Conservation (phyloP, 176 grass and related monocot genomes). For the Ampelocalamus luodianensis region DNA sequence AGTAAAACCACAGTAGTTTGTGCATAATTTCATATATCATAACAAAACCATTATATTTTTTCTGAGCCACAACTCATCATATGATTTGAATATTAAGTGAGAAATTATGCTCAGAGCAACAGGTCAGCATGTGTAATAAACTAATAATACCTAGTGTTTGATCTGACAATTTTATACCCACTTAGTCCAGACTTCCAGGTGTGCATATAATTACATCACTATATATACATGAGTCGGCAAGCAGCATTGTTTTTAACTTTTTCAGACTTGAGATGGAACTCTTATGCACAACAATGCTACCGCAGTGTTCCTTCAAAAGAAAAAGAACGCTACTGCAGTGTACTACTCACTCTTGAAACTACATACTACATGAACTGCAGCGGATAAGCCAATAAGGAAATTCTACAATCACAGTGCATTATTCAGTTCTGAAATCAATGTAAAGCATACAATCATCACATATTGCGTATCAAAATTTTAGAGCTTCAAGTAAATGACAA, state of each 20-base stretch:
- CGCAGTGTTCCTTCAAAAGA: no score
- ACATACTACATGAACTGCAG: no score
- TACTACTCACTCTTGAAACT: no score
- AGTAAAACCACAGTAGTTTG: background rate
- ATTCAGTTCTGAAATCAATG: background rate
- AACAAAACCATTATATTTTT: background rate
- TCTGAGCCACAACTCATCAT: background rate
- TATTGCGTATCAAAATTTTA: background rate
- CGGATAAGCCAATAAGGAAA: no score
- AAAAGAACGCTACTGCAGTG: no score
- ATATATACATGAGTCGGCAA: no score
- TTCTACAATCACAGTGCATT: background rate
- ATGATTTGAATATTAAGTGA: background rate
- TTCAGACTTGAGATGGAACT: no score
- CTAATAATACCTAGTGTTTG: background rate
- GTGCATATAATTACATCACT: no score
- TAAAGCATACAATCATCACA: constrained; percentile 2
- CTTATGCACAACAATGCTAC: no score
- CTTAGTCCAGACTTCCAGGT: background rate
- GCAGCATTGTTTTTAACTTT: no score
- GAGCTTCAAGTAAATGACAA: constrained; percentile 14
- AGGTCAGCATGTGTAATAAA: background rate
- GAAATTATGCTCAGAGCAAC: background rate
- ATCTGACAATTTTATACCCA: background rate
- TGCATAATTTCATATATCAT: no score